These are phyloP conservation scores for Harrya chromipes DNA, from an alignment of 768 basidiomycete species.

Conservation along the genomic window DNA sequence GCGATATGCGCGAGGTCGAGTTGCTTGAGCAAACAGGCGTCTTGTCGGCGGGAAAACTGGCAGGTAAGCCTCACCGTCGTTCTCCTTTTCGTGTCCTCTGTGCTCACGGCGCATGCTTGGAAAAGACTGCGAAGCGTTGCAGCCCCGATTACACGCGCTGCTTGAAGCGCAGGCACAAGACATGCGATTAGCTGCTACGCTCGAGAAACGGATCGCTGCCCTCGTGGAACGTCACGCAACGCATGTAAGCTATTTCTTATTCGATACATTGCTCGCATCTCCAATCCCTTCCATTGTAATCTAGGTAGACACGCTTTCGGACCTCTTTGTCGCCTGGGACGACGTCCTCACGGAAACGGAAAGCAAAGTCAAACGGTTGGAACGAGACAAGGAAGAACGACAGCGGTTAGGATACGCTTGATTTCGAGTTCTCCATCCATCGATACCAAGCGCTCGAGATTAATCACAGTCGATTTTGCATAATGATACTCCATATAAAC, in stretches of 20 bases:
- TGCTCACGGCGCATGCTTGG: neutral
- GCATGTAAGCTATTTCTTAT: conserved; percentile 45
- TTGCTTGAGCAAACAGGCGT: conserved; percentile 67
- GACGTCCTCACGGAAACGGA: conserved; percentile 70
- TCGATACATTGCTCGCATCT: neutral
- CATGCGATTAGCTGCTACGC: conserved; percentile 45
- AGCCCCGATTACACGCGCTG: conserved; percentile 65
- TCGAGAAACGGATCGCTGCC: conserved; percentile 63
- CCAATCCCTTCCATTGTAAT: neutral
- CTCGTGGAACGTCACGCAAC: conserved; percentile 70
- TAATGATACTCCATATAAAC: conserved; percentile 17
- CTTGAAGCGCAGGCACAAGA: conserved; percentile 61
- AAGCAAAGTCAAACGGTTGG: conserved; percentile 51
- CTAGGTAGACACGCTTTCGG: conserved; percentile 78
- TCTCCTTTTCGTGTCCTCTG: neutral
- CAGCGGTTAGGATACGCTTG: conserved; percentile 58
- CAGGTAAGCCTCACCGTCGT: conserved; percentile 37
- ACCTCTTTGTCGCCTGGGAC: conserved; percentile 84
- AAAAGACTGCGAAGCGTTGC: conserved; percentile 58
- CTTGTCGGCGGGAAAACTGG: conserved; percentile 66
- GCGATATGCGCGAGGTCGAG: conserved; percentile 78
- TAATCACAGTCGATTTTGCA: neutral
- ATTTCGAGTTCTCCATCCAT: neutral
- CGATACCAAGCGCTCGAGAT: neutral
- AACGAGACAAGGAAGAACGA: conserved; percentile 59